Base-by-base conservation (phyloP, 2,329 filamentous ascomycete species). In the Massarina eburnea region DNA sequence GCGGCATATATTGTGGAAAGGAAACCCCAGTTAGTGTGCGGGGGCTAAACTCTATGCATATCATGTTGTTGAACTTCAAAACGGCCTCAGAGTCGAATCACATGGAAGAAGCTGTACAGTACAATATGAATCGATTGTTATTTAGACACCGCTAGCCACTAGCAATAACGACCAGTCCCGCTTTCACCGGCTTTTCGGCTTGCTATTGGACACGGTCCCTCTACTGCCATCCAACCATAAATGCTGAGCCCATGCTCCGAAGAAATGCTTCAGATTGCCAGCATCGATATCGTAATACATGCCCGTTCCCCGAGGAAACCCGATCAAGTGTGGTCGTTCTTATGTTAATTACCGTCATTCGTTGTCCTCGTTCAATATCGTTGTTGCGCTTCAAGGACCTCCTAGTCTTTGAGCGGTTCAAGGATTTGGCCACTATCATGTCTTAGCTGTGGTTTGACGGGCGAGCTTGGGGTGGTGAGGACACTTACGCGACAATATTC, bases 401-500 rank as follows among this genome's bases (percentile, higher is more conserved):
- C 35, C 32, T 49, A 49, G 22, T 49, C 47, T 30, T 46, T 24
- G n/a, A 49, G 47, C 20, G 70, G 70, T 49, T 68, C 55, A 21
- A 72, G 67, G 18, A 70, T 67, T 51, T 69, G 65, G 43, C 70
- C 70, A 45, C 69, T 72, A 48, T 18, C 15, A 26, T 19, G 39
- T 29, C 50, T 68, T 48, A 66, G 58, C 50, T 42, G 17, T n/a
- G 34, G 35, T 14, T 21, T 30, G 30, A 12, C 12, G 19, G 22
- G 17, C 22, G 37, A n/a, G n/a, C n/a, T n/a, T n/a, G n/a, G n/a
- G n/a, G n/a, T n/a, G 17, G 32, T 39, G 41, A 52, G 22, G 41
- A 40, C 34, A 69, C 68, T 67, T 67, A 72, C 69, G 69, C 65
- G 39, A 71, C 68, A 45, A 72, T 72, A 53, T 71, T 72, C 38